Evolutionary conservation across 495 filamentous ascomycete genomes (phyloP).

Genomic region (Neurospora sp.): DNA sequence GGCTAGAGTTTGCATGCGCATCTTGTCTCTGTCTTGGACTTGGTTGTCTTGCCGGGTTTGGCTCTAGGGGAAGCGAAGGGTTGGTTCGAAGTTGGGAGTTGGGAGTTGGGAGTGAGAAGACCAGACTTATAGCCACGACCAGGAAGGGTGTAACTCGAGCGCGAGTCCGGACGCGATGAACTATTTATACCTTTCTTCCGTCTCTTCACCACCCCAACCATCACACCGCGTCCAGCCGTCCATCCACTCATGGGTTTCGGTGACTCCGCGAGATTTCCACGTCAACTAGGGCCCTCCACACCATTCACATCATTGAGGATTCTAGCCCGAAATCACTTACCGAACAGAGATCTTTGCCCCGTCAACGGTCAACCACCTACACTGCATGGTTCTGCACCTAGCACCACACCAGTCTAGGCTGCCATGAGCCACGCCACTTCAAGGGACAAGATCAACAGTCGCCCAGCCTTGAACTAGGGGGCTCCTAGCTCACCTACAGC

Average conservation of each 20-base stretch:
- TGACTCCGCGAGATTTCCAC: not conserved
- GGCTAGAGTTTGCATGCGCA: not conserved
- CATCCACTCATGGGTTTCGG: not conserved
- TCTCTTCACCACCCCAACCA: not conserved
- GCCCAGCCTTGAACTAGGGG: not conserved
- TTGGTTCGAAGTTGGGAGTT: not conserved
- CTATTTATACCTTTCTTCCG: not conserved
- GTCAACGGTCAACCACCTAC: not conserved
- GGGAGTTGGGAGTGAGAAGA: not conserved
- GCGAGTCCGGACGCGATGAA: not conserved
- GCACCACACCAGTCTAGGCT: not conserved
- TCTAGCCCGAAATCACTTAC: not conserved
- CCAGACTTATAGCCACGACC: not conserved
- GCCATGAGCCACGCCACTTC: not conserved
- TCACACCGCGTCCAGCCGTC: not conserved
- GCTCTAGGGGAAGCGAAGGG: no score
- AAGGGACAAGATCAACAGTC: not conserved
- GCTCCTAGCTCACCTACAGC: not conserved
- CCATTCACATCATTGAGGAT: not conserved
- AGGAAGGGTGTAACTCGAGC: not conserved
- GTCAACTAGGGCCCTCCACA: not conserved
- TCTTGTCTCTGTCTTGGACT: not conserved
- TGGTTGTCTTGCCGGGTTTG: not conserved
- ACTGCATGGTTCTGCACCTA: not conserved
- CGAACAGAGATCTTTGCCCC: no score